Base-by-base conservation (phyloP, 1,284 basidiomycete genomes). In the Cutaneotrichosporon sp. region DNA sequence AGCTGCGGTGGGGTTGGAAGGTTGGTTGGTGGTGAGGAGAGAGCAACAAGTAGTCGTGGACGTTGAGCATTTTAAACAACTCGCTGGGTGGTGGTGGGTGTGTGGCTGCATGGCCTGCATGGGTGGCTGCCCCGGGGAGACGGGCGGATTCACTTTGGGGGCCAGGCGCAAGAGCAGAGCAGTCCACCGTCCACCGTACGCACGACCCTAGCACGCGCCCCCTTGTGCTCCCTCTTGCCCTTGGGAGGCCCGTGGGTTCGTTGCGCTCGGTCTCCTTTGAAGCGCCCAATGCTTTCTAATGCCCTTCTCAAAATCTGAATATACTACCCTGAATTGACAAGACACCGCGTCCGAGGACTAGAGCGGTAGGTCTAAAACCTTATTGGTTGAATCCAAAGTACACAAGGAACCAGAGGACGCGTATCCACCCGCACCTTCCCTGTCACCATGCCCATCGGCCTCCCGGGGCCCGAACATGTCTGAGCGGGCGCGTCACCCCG, bases 21-120 rank as follows among this genome's bases (percentile, higher is more conserved):
- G n/a, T 16, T n/a, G 16, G 38, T 42, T 46, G 27, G 38, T 42
- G 52, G 27, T 43, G 49, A 42, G 31, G 27, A 46, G 27, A 56
- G 31, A 54, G n/a, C 18, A 47, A 16, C 8, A 25, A 45, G 33
- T 29, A 27, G 47, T 50, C 38, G 38, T 42, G 38, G 16, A n/a
- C 38, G 16, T 16, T n/a, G 18, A 42, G 38, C 18, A 42, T 42
- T 42, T 42, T 42, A 42, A 42, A 42, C 38, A 42, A 20, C n/a
- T n/a, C n/a, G n/a, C n/a, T n/a, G n/a, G n/a, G n/a, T n/a, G n/a
- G n/a, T n/a, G n/a, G n/a, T n/a, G 16, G 3, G 3, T 18, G 16
- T 7, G 18, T 4, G 7, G 38, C 18, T 18, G 18, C 16, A 16
- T 42, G 38, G 18, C 18, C 5, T 4, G 18, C 38, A 8, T 18